Conservation (phyloP, 495 filamentous ascomycete species). For the Cercophora samala region DNA sequence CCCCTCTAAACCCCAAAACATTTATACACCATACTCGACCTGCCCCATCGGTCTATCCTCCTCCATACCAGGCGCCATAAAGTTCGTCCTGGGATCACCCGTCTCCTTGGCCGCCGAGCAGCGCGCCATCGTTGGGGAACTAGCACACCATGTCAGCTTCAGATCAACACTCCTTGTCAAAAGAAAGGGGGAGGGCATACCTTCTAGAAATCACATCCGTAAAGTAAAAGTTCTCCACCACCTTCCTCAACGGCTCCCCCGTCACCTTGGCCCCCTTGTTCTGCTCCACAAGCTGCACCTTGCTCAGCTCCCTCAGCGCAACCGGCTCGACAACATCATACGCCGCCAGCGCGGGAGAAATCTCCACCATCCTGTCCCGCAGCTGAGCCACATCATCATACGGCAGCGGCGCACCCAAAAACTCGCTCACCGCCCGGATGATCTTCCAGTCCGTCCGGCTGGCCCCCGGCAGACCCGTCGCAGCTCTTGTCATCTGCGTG, state of each 20-base stretch:
- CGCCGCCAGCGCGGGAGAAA: conserved; percentile 78
- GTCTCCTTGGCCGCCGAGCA: conserved; percentile 80
- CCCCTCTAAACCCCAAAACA: background rate
- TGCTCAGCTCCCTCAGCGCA: conserved; percentile 67
- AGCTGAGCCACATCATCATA: conserved; percentile 89
- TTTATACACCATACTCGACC: conserved; percentile 47
- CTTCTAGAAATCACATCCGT: conserved; percentile 94
- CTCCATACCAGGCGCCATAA: conserved; percentile 74
- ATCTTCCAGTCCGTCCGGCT: conserved; percentile 98
- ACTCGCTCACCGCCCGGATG: conserved; percentile 84
- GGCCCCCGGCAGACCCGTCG: conserved; percentile 80
- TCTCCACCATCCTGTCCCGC: conserved; percentile 90
- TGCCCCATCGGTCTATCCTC: conserved; percentile 52
- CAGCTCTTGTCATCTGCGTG: conserved; percentile 85
- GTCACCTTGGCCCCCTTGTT: conserved; percentile 78
- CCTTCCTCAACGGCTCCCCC: conserved; percentile 67
- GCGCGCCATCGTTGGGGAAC: conserved; percentile 94
- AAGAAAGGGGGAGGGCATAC: conserved; percentile 45
- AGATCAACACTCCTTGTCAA: background rate
- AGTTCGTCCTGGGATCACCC: conserved; percentile 70
- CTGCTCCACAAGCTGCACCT: conserved; percentile 89
- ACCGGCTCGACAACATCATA: conserved; percentile 89
- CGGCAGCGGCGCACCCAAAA: conserved; percentile 78
- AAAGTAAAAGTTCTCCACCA: conserved; percentile 94
- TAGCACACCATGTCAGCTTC: conserved; percentile 42